These are phyloP conservation scores for Aspergillus sp. DNA, from an alignment of 2,329 filamentous ascomycete species.

Conservation along the genomic window DNA sequence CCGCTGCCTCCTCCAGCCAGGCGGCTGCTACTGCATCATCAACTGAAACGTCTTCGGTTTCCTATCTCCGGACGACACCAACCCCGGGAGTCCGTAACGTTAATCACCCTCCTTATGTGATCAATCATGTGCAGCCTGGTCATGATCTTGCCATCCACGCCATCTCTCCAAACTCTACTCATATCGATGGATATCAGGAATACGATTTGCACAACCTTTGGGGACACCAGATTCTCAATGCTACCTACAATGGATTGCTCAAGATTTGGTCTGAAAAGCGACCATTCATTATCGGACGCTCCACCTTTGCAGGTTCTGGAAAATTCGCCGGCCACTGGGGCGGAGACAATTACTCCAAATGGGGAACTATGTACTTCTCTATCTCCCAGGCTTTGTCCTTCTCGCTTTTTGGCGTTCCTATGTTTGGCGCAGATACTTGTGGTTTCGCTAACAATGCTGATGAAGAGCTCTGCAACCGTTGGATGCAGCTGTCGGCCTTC, in stretches of 20 bases:
- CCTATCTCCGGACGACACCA: slow-evolving; percentile 56
- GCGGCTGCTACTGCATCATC: slow-evolving; percentile 35
- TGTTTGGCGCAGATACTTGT: slow-evolving; percentile 69
- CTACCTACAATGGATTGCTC: slow-evolving; percentile 68
- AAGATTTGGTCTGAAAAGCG: slow-evolving; percentile 62
- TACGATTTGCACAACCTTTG: slow-evolving; percentile 83
- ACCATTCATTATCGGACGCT: slow-evolving; percentile 79
- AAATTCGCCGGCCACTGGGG: slow-evolving; percentile 79
- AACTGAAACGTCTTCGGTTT: slow-evolving; percentile 30
- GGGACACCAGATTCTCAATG: slow-evolving; percentile 69
- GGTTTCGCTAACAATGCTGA: slow-evolving; percentile 66
- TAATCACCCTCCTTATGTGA: slow-evolving; percentile 70
- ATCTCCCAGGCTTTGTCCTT: slow-evolving; percentile 76
- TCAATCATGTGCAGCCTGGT: slow-evolving; percentile 60
- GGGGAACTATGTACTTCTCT: slow-evolving; percentile 69
- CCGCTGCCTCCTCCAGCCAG: slow-evolving; percentile 51
- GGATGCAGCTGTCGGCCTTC: slow-evolving; percentile 70
- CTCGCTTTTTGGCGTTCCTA: slow-evolving; percentile 68
- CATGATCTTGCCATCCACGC: slow-evolving; percentile 70
- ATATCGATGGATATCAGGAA: slow-evolving; percentile 66
- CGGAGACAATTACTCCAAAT: slow-evolving; percentile 67
- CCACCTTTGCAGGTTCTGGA: slow-evolving; percentile 73
- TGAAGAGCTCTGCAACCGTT: slow-evolving; percentile 67
- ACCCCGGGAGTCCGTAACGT: slow-evolving; percentile 62
- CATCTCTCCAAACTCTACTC: slow-evolving; percentile 71